Evolutionary conservation across 345 rosid genomes (phyloP).

Genomic region (Boechera divaricarpa): DNA sequence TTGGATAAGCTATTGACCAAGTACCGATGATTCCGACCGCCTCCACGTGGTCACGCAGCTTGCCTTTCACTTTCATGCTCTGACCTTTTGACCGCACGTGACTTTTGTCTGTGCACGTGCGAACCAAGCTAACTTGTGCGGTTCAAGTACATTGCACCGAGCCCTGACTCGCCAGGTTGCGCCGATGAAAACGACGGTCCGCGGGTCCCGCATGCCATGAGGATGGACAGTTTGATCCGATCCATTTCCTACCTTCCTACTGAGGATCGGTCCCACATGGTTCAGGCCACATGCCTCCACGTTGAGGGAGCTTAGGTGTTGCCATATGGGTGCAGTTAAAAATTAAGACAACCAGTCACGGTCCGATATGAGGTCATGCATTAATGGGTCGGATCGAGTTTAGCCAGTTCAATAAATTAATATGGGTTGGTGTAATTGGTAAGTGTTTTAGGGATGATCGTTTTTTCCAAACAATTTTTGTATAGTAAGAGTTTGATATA

Average conservation of each 20-base stretch:
- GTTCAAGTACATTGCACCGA: constrained; percentile 47
- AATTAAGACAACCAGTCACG: constrained; percentile 38
- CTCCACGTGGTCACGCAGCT: constrained; percentile 63
- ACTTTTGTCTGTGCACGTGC: constrained; percentile 49
- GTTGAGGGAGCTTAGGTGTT: constrained; percentile 41
- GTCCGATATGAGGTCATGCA: constrained; percentile 40
- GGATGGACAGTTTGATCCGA: constrained; percentile 38
- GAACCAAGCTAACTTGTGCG: constrained; percentile 36
- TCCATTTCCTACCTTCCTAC: constrained; percentile 4
- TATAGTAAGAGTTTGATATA: neutral
- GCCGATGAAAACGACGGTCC: constrained; percentile 40
- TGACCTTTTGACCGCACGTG: constrained; percentile 65
- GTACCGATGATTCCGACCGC: constrained; percentile 63
- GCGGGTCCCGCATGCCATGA: constrained; percentile 40
- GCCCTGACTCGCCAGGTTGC: constrained; percentile 42
- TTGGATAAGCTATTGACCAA: constrained; percentile 60
- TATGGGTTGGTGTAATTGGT: constrained; percentile 12
- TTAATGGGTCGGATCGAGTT: constrained; percentile 46
- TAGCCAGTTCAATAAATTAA: constrained; percentile 27
- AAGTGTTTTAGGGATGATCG: constrained; percentile 5
- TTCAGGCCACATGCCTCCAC: constrained; percentile 47
- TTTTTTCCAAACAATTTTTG: neutral
- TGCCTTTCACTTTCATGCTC: constrained; percentile 46
- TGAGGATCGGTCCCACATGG: constrained; percentile 14
- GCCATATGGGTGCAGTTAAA: constrained; percentile 39